Evolutionary conservation across 768 basidiomycete genomes (phyloP).

Genomic region (Daedaleopsis nitida): DNA sequence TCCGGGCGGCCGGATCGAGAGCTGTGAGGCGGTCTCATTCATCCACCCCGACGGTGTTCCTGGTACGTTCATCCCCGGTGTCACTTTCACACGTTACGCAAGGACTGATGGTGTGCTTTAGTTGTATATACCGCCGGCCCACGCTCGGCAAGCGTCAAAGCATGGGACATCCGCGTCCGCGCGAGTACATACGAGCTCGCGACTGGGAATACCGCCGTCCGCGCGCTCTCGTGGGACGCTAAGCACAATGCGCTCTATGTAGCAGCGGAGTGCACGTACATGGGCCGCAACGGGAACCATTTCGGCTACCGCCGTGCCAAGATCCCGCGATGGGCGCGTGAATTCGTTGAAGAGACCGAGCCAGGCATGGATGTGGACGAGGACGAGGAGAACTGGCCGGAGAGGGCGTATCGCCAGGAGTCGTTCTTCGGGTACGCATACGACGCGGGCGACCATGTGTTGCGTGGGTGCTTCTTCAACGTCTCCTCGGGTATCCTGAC

Average conservation of each 20-base stretch:
- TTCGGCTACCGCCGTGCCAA: slow-evolving; percentile 27
- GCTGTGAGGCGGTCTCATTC: slow-evolving; percentile 27
- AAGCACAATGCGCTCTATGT: slow-evolving; percentile 35
- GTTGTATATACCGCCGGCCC: slow-evolving; percentile 29
- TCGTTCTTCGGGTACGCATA: slow-evolving; percentile 37
- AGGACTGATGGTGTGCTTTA: slow-evolving; percentile 32
- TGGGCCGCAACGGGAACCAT: slow-evolving; percentile 28
- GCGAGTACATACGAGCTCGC: slow-evolving; percentile 41
- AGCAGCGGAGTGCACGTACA: slow-evolving; percentile 34
- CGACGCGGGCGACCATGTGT: slow-evolving; percentile 36
- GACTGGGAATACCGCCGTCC: slow-evolving; percentile 45
- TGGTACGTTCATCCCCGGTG: slow-evolving; percentile 24
- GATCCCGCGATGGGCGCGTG: slow-evolving; percentile 12
- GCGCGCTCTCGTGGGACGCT: slow-evolving; percentile 35
- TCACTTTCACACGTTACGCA: slow-evolving; percentile 25
- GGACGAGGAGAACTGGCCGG: slow-evolving; percentile 34
- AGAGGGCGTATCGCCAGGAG: slow-evolving; percentile 26
- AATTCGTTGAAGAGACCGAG: neutral
- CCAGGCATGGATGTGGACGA: slow-evolving; percentile 14
- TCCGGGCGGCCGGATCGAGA: slow-evolving; percentile 20
- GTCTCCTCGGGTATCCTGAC: neutral
- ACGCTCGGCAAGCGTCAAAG: slow-evolving; percentile 34
- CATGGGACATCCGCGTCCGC: slow-evolving; percentile 43
- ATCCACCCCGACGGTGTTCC: slow-evolving; percentile 43
- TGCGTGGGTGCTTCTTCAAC: slow-evolving; percentile 31